Conservation (phyloP, 169 alveolate species). For the Plasmodium gonderi region DNA sequence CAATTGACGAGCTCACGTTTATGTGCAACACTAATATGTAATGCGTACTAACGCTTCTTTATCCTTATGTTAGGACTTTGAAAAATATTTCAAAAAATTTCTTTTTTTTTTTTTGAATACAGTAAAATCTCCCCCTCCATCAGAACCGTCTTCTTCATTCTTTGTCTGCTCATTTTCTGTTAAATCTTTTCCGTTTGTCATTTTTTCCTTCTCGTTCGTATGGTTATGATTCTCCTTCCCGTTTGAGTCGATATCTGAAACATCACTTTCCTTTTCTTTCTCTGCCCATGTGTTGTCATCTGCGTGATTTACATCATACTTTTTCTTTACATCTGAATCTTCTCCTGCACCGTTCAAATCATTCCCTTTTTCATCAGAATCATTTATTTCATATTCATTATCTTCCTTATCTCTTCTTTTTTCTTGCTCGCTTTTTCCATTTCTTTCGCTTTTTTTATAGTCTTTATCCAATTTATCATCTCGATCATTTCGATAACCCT, state of each 20-base stretch:
- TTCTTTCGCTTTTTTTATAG: constrained; percentile 14
- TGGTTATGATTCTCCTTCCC: background rate
- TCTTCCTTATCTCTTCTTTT: constrained; percentile 52
- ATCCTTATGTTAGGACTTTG: constrained; percentile 1
- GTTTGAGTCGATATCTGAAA: background rate
- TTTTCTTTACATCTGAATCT: constrained; percentile 8
- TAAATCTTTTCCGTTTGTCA: constrained; percentile 24
- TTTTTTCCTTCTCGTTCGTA: constrained; percentile 41
- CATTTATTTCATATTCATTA: background rate
- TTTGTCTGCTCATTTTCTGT: background rate
- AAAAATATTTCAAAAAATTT: constrained; percentile 28
- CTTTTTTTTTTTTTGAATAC: constrained; percentile 61
- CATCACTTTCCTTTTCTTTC: background rate
- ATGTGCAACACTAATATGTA: background rate
- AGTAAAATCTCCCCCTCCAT: constrained; percentile 68
- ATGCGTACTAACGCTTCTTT: background rate
- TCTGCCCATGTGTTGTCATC: background rate
- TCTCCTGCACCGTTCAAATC: constrained; percentile 19
- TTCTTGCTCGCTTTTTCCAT: constrained; percentile 24
- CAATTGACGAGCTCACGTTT: background rate
- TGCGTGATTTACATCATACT: background rate
- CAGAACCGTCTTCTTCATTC: constrained; percentile 38
- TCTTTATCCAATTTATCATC: constrained; percentile 35
- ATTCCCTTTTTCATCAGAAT: constrained; percentile 16
- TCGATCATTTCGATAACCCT: constrained; percentile 6